phyloP scores from a whole-genome alignment of 257 asterid genomes.

The Fraxinus excelsior region DNA sequence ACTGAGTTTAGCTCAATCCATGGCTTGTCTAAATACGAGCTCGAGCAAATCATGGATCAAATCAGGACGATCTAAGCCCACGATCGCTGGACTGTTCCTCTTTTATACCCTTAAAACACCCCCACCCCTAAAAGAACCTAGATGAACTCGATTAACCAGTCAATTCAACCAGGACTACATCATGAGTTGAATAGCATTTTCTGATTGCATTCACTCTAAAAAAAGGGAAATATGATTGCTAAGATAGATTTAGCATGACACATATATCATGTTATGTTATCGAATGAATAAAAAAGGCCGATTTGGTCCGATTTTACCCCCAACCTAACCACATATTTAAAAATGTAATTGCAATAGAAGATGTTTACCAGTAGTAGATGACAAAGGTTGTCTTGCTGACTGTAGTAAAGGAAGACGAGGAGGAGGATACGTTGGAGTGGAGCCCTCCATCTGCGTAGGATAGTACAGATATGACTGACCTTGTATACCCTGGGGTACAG shows the following conservation, averaged over 20 bases:
- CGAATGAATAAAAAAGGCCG: too few relatives aligned
- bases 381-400: constrained; percentile 55
- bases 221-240: too few relatives aligned
- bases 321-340: neutral
- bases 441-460: constrained; percentile 58
- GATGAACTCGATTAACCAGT: neutral
- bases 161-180: neutral
- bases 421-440: constrained; percentile 40
- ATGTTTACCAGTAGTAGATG: constrained; percentile 61
- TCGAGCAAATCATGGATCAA: too few relatives aligned
- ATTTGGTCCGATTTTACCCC: neutral
- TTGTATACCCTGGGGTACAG: constrained; percentile 57
- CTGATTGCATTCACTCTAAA: too few relatives aligned
- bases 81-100: neutral
- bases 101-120: constrained; percentile 27
- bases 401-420: constrained; percentile 43
- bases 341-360: neutral
- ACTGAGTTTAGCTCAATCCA: too few relatives aligned
- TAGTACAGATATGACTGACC: constrained; percentile 73
- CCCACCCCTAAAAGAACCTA: neutral
- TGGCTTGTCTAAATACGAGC: too few relatives aligned
- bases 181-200: too few relatives aligned
- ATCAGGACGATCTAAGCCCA: too few relatives aligned
- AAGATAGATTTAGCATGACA: too few relatives aligned
- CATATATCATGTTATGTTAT: too few relatives aligned